Percentiles rank a stretch among this genome's conserved stretches.
phyloP scores from a whole-genome alignment of 2,329 filamentous ascomycete species.

The Cryphonectria radicalis region DNA sequence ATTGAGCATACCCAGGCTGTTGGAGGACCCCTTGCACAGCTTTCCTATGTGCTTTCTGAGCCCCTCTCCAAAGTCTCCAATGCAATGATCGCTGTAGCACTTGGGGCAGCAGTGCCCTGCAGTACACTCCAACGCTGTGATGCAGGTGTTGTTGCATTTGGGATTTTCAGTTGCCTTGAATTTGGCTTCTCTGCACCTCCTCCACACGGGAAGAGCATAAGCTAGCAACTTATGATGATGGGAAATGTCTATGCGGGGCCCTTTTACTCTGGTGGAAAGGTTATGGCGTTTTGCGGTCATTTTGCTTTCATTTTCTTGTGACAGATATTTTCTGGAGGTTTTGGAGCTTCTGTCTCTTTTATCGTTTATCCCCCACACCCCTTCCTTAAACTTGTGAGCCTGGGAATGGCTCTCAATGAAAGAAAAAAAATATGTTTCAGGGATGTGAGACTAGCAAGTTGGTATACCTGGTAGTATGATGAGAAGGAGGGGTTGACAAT shows the following conservation, averaged over 20 bases:
- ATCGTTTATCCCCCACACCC: not conserved
- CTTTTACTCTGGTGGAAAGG: slow-evolving; percentile 26
- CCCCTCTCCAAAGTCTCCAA: not conserved
- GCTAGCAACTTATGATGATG: slow-evolving; percentile 30
- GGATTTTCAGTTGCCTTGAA: not conserved
- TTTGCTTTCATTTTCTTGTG: slow-evolving; percentile 17
- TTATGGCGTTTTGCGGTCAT: slow-evolving; percentile 25
- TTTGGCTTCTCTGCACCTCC: not conserved
- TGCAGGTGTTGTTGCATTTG: slow-evolving; percentile 13
- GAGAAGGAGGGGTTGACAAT: not conserved
- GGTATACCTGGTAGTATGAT: not conserved
- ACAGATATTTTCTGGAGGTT: not conserved
- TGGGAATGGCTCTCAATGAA: not conserved
- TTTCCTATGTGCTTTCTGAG: not conserved
- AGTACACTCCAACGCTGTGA: slow-evolving; percentile 20
- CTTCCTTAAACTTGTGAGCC: not conserved
- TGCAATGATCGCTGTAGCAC: slow-evolving; percentile 17
- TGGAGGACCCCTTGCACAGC: not conserved
- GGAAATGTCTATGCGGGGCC: slow-evolving; percentile 30
- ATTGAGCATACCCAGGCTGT: slow-evolving; percentile 13
- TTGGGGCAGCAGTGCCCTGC: slow-evolving; percentile 5
- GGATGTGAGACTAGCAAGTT: not conserved
- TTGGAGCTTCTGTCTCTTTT: not conserved
- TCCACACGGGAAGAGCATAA: slow-evolving; percentile 25
- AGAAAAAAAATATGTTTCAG: not conserved